Base-by-base conservation (phyloP, 2,329 filamentous ascomycete genomes). In the Monosporascus sp. region DNA sequence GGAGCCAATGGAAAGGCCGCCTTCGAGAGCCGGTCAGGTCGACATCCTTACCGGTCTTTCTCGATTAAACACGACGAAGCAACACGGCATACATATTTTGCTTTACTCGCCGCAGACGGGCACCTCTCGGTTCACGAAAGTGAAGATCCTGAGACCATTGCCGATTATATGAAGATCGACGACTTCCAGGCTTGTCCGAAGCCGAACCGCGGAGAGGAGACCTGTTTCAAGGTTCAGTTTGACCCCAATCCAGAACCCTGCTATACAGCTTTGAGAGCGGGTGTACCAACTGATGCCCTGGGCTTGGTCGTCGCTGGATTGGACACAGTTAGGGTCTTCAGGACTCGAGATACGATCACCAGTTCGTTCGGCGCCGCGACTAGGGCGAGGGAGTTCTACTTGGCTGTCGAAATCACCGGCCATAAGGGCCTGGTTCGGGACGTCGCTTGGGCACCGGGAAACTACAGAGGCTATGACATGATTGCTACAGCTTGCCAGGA, bases 401-500 rank as follows among this genome's bases (percentile, higher is more conserved):
- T 89, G 7, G 91, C 91, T 0, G 85, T 87, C 20, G 87, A 91
- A 65, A 75, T 97, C 17, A 77, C 78, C 31, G 85, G 85, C 2
- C 89, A 96, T 62, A 79, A 82, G 7, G 85, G 86, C 1, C 78
- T 97, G 40, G 88, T 97, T 7, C 81, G 93, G 48, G 92, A 97
- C 68, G 82, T 97, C 1, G 87, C 90, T 2, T 99, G 94, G 94
- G 91, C 93, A 1, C 88, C 91, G 48, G 93, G 91, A 14, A 95
- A 91, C 59, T 91, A 95, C 63, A 78, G 92, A 40, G 93, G 93
- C 1, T 93, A 90, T 68, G 94, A 99, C 69, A 81, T 93, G 53
- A 81, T 97, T 62, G 94, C 93, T 3, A 95, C 92, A 6, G 93
- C 91, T 2, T 94, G 90, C 67, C 95, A 95, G 70, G 94, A 99